Percentiles rank a stretch among this genome's conserved stretches.
Conservation (phyloP, 768 basidiomycete genomes). For the Heimioporus sp. region DNA sequence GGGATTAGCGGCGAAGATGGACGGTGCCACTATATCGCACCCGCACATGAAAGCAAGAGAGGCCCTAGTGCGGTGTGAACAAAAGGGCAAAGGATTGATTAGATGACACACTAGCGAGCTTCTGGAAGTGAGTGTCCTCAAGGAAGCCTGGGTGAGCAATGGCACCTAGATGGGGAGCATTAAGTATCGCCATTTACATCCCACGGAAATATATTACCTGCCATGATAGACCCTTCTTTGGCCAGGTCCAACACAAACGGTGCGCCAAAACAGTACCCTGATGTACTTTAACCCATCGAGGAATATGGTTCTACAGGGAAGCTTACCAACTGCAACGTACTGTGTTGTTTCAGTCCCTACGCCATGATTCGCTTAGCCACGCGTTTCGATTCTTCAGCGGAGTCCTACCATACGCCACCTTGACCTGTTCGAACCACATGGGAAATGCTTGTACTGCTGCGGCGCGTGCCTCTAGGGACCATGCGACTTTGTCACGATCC, state of each 20-base stretch:
- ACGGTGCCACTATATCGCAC: constrained; percentile 8
- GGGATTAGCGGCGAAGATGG: not conserved
- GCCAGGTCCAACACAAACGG: constrained; percentile 48
- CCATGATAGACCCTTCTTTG: constrained; percentile 41
- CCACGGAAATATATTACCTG: constrained; percentile 33
- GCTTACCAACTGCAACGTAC: constrained; percentile 43
- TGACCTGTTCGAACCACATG: constrained; percentile 50
- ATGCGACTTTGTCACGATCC: constrained; percentile 35
- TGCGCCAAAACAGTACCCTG: constrained; percentile 59
- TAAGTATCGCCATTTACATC: not conserved
- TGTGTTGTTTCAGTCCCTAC: constrained; percentile 29
- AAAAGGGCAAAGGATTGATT: not conserved
- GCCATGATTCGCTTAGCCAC: not conserved
- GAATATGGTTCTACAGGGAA: not conserved
- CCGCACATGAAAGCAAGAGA: constrained; percentile 25
- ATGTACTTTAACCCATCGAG: not conserved
- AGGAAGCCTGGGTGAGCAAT: constrained; percentile 54
- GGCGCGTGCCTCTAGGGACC: constrained; percentile 38
- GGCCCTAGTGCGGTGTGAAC: constrained; percentile 13
- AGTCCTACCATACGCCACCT: constrained; percentile 41
- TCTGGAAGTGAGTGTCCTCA: constrained; percentile 51
- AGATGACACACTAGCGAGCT: constrained; percentile 41
- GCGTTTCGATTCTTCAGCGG: not conserved
- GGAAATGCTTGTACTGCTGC: constrained; percentile 41
- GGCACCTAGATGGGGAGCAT: constrained; percentile 32